Percentiles rank a stretch among this genome's conserved stretches.
These are phyloP conservation scores for Cerioporus squamosus DNA, from an alignment of 1,284 basidiomycete genomes.

Conservation along the genomic window DNA sequence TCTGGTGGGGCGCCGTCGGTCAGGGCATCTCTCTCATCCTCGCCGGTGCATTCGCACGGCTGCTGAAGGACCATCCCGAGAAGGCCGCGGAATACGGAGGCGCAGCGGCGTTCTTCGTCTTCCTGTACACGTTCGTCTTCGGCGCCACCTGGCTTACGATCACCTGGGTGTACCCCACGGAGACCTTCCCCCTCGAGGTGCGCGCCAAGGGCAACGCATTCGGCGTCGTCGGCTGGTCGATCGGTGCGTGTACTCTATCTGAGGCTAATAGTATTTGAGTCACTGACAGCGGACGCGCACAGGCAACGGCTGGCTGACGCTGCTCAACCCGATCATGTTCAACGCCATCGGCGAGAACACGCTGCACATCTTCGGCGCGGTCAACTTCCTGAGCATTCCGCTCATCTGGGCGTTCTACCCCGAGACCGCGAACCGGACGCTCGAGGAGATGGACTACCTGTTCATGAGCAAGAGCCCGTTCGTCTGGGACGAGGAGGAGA, in stretches of 20 bases:
- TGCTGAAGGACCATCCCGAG: constrained; percentile 48
- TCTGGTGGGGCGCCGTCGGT: constrained; percentile 49
- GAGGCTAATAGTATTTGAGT: neutral
- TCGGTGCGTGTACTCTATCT: constrained; percentile 44
- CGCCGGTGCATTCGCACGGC: constrained; percentile 48
- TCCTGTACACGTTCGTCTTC: constrained; percentile 51
- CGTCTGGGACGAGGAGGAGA: constrained; percentile 49
- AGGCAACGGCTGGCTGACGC: constrained; percentile 38
- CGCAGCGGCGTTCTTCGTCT: constrained; percentile 53
- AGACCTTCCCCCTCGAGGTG: constrained; percentile 68
- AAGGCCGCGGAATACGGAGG: constrained; percentile 48
- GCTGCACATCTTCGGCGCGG: constrained; percentile 49
- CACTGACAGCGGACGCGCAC: neutral
- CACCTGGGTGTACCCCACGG: constrained; percentile 48
- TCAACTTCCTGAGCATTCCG: constrained; percentile 52
- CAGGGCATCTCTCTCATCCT: constrained; percentile 45
- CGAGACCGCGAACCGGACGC: constrained; percentile 55
- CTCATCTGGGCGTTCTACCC: constrained; percentile 56
- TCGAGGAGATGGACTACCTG: constrained; percentile 56
- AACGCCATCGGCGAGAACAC: constrained; percentile 41
- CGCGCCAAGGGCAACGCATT: constrained; percentile 60
- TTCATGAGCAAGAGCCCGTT: constrained; percentile 51
- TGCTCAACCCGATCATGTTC: constrained; percentile 44
- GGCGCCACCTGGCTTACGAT: constrained; percentile 64
- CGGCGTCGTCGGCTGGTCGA: constrained; percentile 57